These are phyloP conservation scores for Lactarius deliciosus DNA, from an alignment of 768 basidiomycete species.

Conservation along the genomic window DNA sequence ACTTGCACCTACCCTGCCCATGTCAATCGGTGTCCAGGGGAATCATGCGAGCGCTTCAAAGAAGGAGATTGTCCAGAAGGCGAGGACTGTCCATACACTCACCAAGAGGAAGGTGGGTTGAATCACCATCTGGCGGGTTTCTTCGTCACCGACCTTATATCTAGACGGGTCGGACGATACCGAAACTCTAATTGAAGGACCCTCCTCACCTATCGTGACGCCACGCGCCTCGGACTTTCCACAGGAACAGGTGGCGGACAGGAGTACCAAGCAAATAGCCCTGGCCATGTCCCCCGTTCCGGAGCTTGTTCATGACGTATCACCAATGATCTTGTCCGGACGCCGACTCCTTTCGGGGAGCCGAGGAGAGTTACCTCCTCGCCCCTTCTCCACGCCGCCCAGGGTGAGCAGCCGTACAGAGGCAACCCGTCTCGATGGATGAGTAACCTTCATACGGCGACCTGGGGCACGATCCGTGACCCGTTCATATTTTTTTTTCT, in stretches of 20 bases:
- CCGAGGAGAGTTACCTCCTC: constrained; percentile 18
- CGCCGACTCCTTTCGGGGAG: background rate
- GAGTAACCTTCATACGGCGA: background rate
- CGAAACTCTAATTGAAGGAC: constrained; percentile 4
- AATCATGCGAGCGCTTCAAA: constrained; percentile 33
- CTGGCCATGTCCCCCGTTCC: background rate
- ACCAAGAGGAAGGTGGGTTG: constrained; percentile 29
- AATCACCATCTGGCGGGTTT: background rate
- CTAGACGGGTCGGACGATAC: background rate
- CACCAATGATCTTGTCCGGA: background rate
- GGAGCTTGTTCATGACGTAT: constrained; percentile 13
- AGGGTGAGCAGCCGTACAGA: constrained; percentile 19
- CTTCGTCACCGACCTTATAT: background rate
- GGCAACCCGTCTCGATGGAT: background rate
- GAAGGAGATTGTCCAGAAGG: constrained; percentile 34
- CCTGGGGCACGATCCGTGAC: background rate
- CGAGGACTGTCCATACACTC: constrained; percentile 33
- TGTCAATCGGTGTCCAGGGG: constrained; percentile 28
- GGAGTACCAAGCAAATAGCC: background rate
- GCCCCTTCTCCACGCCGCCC: constrained; percentile 27
- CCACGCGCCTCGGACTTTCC: constrained; percentile 21
- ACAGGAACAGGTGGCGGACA: constrained; percentile 3
- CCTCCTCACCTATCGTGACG: constrained; percentile 11
- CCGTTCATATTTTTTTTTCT: background rate
- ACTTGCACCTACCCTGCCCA: background rate